Evolutionary conservation across 2,329 filamentous ascomycete species (phyloP).

Genomic region (Coniochaeta sp.): DNA sequence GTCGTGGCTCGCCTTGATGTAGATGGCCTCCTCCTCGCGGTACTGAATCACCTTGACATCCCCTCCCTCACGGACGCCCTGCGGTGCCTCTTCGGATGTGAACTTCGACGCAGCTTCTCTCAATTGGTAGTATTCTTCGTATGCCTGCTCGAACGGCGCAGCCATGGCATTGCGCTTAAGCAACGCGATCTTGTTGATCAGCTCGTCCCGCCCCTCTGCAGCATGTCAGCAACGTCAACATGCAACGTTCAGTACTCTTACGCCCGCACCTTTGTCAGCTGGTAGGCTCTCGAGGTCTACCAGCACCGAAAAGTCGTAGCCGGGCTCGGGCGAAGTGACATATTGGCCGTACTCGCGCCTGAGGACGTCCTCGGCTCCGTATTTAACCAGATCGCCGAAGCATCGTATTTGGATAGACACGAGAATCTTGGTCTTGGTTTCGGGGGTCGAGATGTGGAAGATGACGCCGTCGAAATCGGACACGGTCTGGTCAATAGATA

Average conservation of each 20-base stretch:
- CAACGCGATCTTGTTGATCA: slow-evolving; percentile 80
- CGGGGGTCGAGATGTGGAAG: slow-evolving; percentile 96
- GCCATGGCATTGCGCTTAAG: slow-evolving; percentile 99
- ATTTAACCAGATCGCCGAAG: slow-evolving; percentile 83
- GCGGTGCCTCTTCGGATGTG: slow-evolving; percentile 87
- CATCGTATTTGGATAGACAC: slow-evolving; percentile 94
- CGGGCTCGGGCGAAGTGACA: slow-evolving; percentile 77
- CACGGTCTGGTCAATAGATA: slow-evolving; percentile 93
- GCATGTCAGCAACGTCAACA: background rate
- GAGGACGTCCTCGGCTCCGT: slow-evolving; percentile 86
- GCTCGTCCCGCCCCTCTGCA: slow-evolving; percentile 72
- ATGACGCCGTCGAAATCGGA: slow-evolving; percentile 99
- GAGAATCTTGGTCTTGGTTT: slow-evolving; percentile 87
- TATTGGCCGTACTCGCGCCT: slow-evolving; percentile 92
- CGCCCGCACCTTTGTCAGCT: slow-evolving; percentile 59
- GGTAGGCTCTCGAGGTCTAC: slow-evolving; percentile 87
- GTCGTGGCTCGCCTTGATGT: slow-evolving; percentile 95
- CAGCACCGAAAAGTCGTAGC: slow-evolving; percentile 92
- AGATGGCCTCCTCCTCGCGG: slow-evolving; percentile 97
- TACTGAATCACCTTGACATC: slow-evolving; percentile 96
- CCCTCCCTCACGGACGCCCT: slow-evolving; percentile 82
- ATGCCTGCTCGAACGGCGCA: slow-evolving; percentile 94
- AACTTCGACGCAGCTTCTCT: slow-evolving; percentile 87
- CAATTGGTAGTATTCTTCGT: slow-evolving; percentile 81
- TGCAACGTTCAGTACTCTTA: background rate